Conservation (phyloP, 2,329 filamentous ascomycete species). For the Coniochaeta ligniaria region DNA sequence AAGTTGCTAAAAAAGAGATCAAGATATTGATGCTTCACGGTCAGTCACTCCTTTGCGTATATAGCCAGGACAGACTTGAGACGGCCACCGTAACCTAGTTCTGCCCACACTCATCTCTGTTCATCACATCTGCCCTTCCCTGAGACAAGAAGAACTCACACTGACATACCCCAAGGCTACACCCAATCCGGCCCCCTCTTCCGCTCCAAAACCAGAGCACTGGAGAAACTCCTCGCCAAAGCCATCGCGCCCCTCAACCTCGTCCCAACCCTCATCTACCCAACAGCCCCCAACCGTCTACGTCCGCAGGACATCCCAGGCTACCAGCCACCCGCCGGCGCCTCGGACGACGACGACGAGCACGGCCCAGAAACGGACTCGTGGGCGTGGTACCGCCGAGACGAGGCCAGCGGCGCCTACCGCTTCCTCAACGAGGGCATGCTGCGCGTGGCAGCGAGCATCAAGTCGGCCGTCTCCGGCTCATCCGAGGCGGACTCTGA, state of each 20-base stretch:
- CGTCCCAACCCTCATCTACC: conserved; percentile 54
- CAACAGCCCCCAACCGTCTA: conserved; percentile 60
- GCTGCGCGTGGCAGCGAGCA: conserved; percentile 49
- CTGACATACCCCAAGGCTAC: conserved; percentile 51
- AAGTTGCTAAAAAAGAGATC: conserved; percentile 39
- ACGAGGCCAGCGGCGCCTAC: conserved; percentile 60
- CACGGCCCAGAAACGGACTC: conserved; percentile 48
- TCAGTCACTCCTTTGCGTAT: conserved; percentile 20
- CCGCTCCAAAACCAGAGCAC: conserved; percentile 78
- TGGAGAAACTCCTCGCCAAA: conserved; percentile 75
- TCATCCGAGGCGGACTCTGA: not conserved
- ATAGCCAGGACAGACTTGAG: not conserved
- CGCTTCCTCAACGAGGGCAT: conserved; percentile 64
- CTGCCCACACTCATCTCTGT: not conserved
- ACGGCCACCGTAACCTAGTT: not conserved
- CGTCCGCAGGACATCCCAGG: conserved; percentile 62
- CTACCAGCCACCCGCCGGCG: conserved; percentile 29
- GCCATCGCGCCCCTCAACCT: conserved; percentile 54
- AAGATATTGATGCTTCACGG: conserved; percentile 76
- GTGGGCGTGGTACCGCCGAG: conserved; percentile 77
- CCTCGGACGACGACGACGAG: conserved; percentile 21
- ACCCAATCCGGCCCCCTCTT: conserved; percentile 86
- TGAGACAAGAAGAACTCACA: not conserved
- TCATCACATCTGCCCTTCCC: not conserved
- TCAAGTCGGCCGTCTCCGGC: conserved; percentile 47